Evolutionary conservation across 106 monocot species (phyloP).

Genomic region (Phalaenopsis equestris): DNA sequence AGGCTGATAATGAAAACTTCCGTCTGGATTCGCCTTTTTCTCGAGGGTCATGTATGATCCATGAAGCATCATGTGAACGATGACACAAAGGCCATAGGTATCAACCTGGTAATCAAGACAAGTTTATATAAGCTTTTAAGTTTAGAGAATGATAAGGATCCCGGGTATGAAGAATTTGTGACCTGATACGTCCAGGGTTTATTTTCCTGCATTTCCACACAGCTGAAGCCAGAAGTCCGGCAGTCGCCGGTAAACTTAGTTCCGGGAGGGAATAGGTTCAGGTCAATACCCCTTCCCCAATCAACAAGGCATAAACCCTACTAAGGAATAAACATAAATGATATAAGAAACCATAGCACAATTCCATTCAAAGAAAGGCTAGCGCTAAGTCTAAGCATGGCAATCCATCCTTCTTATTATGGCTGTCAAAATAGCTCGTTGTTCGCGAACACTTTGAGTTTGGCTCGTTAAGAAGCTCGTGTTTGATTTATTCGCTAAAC

Average conservation of each 20-base stretch:
- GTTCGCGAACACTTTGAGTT: too few relatives aligned
- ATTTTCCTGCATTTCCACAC: constrained; percentile 83
- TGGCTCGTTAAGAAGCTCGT: too few relatives aligned
- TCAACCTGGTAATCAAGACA: constrained; percentile 51
- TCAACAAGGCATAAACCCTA: constrained; percentile 97
- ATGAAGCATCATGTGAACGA: constrained; percentile 94
- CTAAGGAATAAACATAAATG: not conserved
- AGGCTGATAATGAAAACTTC: constrained; percentile 56
- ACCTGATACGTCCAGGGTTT: constrained; percentile 83
- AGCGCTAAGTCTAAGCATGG: too few relatives aligned
- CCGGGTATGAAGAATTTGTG: not conserved
- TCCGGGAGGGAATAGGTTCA: constrained; percentile 51
- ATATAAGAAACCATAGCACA: not conserved
- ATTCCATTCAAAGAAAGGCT: too few relatives aligned
- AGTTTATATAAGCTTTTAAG: not conserved
- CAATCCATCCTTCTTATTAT: too few relatives aligned
- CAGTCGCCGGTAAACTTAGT: constrained; percentile 62
- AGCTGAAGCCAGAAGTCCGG: constrained; percentile 78
- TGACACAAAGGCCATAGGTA: constrained; percentile 82
- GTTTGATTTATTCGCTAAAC: too few relatives aligned
- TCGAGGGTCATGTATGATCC: constrained; percentile 72
- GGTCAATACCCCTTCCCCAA: constrained; percentile 88
- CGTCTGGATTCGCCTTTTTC: constrained; percentile 48
- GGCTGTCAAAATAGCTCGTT: too few relatives aligned
- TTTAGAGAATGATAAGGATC: not conserved